Conservation (phyloP, 2,329 filamentous ascomycete genomes). For the Zelopaecilomyces penicillatus region DNA sequence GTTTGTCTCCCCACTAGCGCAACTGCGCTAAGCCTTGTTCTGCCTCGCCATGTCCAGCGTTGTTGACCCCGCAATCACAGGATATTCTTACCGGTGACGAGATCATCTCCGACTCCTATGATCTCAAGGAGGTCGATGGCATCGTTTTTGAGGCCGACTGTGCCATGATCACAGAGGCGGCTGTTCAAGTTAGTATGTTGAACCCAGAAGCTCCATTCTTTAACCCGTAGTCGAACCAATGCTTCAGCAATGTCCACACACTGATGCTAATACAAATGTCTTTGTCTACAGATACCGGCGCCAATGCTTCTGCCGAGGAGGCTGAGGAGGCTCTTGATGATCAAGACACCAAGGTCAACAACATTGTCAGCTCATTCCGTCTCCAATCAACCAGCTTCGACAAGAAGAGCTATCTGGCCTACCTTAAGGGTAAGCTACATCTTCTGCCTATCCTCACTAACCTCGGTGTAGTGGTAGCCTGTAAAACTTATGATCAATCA, state of each 20-base stretch:
- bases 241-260: not conserved
- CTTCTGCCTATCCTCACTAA: not conserved
- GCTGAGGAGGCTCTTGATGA: slow-evolving; percentile 71
- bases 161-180: slow-evolving; percentile 75
- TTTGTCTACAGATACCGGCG: slow-evolving; percentile 62
- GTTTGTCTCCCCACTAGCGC: slow-evolving; percentile 32
- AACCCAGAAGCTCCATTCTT: not conserved
- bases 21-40: slow-evolving; percentile 5
- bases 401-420: slow-evolving; percentile 76
- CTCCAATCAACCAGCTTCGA: slow-evolving; percentile 69
- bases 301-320: slow-evolving; percentile 94
- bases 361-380: slow-evolving; percentile 89
- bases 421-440: slow-evolving; percentile 67
- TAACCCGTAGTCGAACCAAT: not conserved
- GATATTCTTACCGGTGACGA: slow-evolving; percentile 86
- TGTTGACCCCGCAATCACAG: slow-evolving; percentile 40
- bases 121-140: slow-evolving; percentile 70
- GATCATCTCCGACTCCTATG: slow-evolving; percentile 92
- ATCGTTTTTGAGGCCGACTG: slow-evolving; percentile 88
- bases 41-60: slow-evolving; percentile 2
- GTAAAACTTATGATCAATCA: not conserved
- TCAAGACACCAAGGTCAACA: slow-evolving; percentile 66
- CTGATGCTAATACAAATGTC: not conserved
- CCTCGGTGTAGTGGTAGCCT: not conserved
- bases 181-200: slow-evolving; percentile 61